Conservation (phyloP, 768 basidiomycete genomes). For the Tephrocybe sp. region DNA sequence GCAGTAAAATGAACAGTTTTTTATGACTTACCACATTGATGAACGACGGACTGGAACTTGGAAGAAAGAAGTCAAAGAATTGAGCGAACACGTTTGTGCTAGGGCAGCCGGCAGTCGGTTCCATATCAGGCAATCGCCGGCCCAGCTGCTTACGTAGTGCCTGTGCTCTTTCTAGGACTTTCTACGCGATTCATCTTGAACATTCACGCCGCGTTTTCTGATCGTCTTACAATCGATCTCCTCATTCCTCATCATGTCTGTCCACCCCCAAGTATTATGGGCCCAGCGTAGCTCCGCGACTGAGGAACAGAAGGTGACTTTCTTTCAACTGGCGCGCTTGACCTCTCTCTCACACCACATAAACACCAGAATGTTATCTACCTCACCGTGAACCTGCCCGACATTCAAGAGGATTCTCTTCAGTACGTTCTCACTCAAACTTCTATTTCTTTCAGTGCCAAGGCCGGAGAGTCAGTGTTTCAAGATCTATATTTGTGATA, state of each 20-base stretch:
- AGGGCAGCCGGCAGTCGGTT: constrained; percentile 1
- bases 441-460: constrained; percentile 63
- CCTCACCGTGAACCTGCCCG: constrained; percentile 81
- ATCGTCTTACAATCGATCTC: not conserved
- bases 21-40: constrained; percentile 53
- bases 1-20: not conserved
- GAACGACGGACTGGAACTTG: not conserved
- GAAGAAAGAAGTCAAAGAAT: not conserved
- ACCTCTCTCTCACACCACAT: constrained; percentile 1
- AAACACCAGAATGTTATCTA: constrained; percentile 78
- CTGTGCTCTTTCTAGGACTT: constrained; percentile 42
- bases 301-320: constrained; percentile 63
- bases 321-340: constrained; percentile 17
- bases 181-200: constrained; percentile 27
- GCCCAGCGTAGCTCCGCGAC: constrained; percentile 83
- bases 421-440: constrained; percentile 59
- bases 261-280: constrained; percentile 91
- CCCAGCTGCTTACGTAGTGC: constrained; percentile 12
- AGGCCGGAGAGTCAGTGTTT: constrained; percentile 57
- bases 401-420: constrained; percentile 62
- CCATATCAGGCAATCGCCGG: constrained; percentile 5
- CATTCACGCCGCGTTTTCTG: constrained; percentile 20
- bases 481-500: not conserved
- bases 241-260: constrained; percentile 35
- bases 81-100: not conserved